Evolutionary conservation across 441 rosid species (phyloP).

Genomic region (Gossypium gossypioides): DNA sequence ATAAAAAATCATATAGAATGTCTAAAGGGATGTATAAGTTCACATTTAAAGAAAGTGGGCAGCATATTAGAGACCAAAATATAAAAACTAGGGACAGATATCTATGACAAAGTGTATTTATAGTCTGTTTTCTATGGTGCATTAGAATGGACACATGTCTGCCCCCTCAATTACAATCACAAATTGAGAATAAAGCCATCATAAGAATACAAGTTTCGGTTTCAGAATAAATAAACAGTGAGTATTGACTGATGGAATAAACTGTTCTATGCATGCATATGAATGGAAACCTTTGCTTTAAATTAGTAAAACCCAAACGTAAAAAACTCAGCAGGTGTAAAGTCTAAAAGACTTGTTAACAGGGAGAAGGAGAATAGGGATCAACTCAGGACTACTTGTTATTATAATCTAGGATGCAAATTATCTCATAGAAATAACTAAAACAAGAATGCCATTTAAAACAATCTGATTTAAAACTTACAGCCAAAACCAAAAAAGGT

Average conservation of each 20-base stretch:
- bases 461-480: constrained; percentile 30
- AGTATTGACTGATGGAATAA: background rate
- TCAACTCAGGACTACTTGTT: background rate
- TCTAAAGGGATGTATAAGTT: background rate
- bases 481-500: constrained; percentile 72
- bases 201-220: background rate
- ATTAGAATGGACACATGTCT: background rate
- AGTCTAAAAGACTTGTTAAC: background rate
- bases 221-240: background rate
- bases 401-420: background rate
- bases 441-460: background rate
- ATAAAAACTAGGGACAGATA: background rate
- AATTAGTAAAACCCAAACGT: background rate
- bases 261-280: background rate
- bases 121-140: background rate
- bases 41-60: background rate
- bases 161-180: background rate
- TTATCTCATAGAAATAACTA: background rate
- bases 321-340: background rate
- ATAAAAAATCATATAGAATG: background rate
- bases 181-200: background rate
- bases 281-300: background rate
- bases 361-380: background rate
- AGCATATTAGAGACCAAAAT: background rate
- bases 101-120: background rate